phyloP scores from a whole-genome alignment of 495 filamentous ascomycete genomes.

The Tuber brumale region DNA sequence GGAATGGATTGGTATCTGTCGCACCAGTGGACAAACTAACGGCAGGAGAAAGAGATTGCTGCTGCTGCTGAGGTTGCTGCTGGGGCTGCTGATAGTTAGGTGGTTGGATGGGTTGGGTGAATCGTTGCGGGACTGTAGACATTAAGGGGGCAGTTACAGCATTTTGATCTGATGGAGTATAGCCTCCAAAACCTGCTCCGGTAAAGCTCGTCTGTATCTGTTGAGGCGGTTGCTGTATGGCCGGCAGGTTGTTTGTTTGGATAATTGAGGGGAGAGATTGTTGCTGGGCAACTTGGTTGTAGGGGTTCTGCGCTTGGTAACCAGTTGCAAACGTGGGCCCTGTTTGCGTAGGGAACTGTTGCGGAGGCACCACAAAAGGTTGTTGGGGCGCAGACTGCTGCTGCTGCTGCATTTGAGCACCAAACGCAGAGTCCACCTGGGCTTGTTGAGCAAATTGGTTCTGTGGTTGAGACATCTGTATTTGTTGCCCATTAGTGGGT shows the following conservation, averaged over 20 bases:
- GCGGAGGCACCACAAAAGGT: constrained; percentile 30
- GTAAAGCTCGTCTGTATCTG: constrained; percentile 60
- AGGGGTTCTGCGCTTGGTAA: constrained; percentile 43
- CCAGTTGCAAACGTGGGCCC: constrained; percentile 48
- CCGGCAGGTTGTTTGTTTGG: constrained; percentile 14
- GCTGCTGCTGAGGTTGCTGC: constrained; percentile 14
- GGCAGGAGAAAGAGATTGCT: constrained; percentile 40
- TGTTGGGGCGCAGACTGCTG: constrained; percentile 45
- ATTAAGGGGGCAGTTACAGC: constrained; percentile 51
- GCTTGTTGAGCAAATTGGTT: constrained; percentile 42
- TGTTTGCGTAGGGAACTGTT: constrained; percentile 49
- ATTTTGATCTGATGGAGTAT: constrained; percentile 60
- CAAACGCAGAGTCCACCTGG: constrained; percentile 39
- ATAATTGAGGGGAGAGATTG: constrained; percentile 40
- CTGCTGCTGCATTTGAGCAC: constrained; percentile 40
- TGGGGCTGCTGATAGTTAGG: constrained; percentile 41
- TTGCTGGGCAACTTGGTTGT: constrained; percentile 45
- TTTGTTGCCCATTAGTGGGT: constrained; percentile 42
- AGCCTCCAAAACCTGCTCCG: constrained; percentile 81
- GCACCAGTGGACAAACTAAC: constrained; percentile 43
- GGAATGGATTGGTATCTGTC: constrained; percentile 78
- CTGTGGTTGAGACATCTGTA: constrained; percentile 41
- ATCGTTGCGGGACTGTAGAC: constrained; percentile 61
- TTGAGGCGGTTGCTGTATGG: constrained; percentile 44
- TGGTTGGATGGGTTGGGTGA: constrained; percentile 38